Evolutionary conservation across 2,329 filamentous ascomycete species (phyloP), one percentile per base, ranked within the genome.

Genomic region (Ceratocystis cubensis): DNA sequence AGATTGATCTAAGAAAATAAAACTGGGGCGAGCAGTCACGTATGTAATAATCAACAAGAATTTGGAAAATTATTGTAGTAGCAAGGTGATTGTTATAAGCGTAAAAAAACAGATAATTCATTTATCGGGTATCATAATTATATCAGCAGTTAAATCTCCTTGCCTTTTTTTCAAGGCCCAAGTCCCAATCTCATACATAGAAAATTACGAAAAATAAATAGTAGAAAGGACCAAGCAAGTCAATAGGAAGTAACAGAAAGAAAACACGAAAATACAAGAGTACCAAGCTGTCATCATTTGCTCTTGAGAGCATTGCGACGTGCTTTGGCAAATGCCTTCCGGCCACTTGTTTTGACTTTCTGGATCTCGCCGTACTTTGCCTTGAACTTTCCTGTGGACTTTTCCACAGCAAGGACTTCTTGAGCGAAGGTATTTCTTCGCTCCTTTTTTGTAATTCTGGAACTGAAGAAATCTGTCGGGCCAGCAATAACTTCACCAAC

Each of bases 401-500:
- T 65, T 22, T 64, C 65, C 68, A 81, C 78, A 28, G 85, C 83
- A 71, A 96, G 79, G 2, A 94, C 83, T 73, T 96, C 91, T 70
- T 96, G 90, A 1, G 94, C 84, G 66, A 99, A 85, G 0, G 88
- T 96, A 72, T 83, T 83, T 78, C 95, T 95, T 71, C 90, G 84
- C 71, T 97, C 89, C 76, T 90, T 95, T 75, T 91, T 93, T 66
- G 87, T 85, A 69, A 97, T 81, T 66, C 93, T 85, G 22, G 85
- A 83, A 73, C 83, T 92, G 78, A 87, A 91, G 77, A 87, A 96
- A 73, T 97, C 93, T 0, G 91, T 92, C 1, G 91, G 87, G 0
- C 92, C 92, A 72, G 95, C 88, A 66, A 96, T 83, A 68, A 99
- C 84, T 5, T 89, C 93, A 67, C 93, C 94, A 33, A 96, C 84